Base-by-base conservation (phyloP, 495 filamentous ascomycete genomes). In the Penicillium longicatenatum region DNA sequence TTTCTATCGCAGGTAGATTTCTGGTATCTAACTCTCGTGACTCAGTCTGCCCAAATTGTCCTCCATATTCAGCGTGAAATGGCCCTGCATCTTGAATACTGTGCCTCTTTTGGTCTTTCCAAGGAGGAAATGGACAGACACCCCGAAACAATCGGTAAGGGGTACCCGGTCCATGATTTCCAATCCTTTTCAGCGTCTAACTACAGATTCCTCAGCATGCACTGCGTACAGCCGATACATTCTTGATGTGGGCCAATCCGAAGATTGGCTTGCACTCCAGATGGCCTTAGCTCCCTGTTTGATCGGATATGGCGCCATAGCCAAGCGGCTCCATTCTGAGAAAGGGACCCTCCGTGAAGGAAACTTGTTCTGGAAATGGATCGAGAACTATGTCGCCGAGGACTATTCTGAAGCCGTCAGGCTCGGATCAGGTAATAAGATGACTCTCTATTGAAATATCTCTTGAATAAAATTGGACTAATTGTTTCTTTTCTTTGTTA, bases 331-430 rank as follows among this genome's bases (percentile, higher is more conserved):
- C 1, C 75, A 86, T 60, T 71, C 74, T 11, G 81, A 87, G 53
- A 67, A 75, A 17, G 55, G 54, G 1, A 72, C 70, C n/a, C 82
- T 84, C 3, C 82, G 84, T 50, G 79, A 87, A 45, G 86, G 82
- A 2, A 96, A 95, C 68, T 75, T 73, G n/a, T 97, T 93, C 74
- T 93, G 87, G 86, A 82, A 87, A 50, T 97, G 93, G 93, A 89
- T 97, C 46, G 73, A 91, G 68, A 93, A 89, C 58, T 96, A 96
- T 71, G 83, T 88, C 12, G 86, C 84, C 6, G 85, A 89, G 16
- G 89, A 94, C 67, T 96, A 93, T 61, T 69, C 74, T 4, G 76
- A 86, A 46, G 88, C 90, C 9, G 86, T 93, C 37, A 75, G 72
- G 55, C 75, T 82, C 3, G 89, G 89, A 43, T 84, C 79, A 50